Evolutionary conservation across 345 rosid genomes (phyloP), one percentile per base, ranked within the genome.

Genomic region (Eucalyptus pauciflora): DNA sequence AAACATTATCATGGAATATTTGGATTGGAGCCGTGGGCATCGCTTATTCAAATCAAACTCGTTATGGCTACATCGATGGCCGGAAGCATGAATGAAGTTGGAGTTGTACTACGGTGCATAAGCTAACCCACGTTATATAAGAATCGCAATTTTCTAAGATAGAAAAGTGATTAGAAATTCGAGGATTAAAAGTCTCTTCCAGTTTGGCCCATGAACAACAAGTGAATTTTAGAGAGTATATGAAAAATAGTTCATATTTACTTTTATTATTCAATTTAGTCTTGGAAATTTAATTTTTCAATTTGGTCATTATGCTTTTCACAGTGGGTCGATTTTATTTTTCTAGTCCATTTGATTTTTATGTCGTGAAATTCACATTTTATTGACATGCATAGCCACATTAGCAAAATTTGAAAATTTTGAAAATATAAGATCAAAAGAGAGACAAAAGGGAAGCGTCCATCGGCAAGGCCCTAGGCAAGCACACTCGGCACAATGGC

Each of bases 91-190:
- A n/a, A n/a, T 64, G 76, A 12, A 4, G 76, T 29, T n/a, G 20
- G 18, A n/a, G 76, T 1, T 14, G 5, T n/a, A 15, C 1, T n/a
- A 7, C 9, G 0, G 2, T 69, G 24, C 2, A 17, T 4, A 9
- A 16, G 22, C 2, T 16, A 16, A 33, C 0, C 12, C 0, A 8
- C 3, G 1, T 18, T 1, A 15, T 4, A 8, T 18, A 8, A 16
- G 22, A 31, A 31, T 31, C 3, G 4, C 20, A 67, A n/a, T 14
- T 7, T 64, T 64, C 0, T 64, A 64, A 64, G 0, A n/a, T 14
- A 1, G 0, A 0, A 8, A 64, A 64, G 43, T 3, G 1, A 11
- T 27, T 1, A 10, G 7, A n/a, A n/a, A n/a, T n/a, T n/a, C n/a
- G n/a, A n/a, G n/a, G n/a, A n/a, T n/a, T n/a, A n/a, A n/a, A n/a